Conservation (phyloP, 257 asterid species). For the Plectranthus barbatus region DNA sequence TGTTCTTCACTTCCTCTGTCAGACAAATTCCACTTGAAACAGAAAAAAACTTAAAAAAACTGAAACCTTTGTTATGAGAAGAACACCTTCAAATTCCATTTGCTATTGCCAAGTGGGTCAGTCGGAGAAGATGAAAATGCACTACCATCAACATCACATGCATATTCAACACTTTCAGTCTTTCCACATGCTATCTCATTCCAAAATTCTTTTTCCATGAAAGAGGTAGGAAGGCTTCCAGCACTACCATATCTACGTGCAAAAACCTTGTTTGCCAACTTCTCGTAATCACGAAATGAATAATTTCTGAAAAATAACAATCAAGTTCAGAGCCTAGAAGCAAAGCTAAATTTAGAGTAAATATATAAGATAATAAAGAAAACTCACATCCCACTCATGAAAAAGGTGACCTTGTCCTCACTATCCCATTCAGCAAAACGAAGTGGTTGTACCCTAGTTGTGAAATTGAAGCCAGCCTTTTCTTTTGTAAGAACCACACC, state of each 20-base stretch:
- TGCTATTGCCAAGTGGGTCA: slow-evolving; percentile 86
- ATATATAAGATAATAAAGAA: background rate
- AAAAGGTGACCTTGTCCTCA: slow-evolving; percentile 86
- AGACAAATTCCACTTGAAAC: background rate
- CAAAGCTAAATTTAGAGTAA: background rate
- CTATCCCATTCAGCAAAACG: slow-evolving; percentile 93
- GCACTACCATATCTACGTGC: slow-evolving; percentile 75
- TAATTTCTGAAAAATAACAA: slow-evolving; percentile 57
- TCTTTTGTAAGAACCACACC: slow-evolving; percentile 86
- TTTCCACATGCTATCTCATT: slow-evolving; percentile 89
- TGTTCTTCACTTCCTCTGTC: background rate
- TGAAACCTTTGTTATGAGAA: slow-evolving; percentile 15
- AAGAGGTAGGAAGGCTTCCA: slow-evolving; percentile 80
- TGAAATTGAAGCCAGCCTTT: slow-evolving; percentile 73
- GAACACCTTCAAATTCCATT: slow-evolving; percentile 93
- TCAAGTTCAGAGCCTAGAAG: slow-evolving; percentile 21
- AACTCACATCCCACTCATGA: slow-evolving; percentile 86
- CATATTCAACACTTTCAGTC: slow-evolving; percentile 97
- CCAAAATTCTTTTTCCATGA: slow-evolving; percentile 96
- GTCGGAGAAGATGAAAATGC: slow-evolving; percentile 83
- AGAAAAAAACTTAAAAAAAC: background rate
- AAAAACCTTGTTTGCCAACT: slow-evolving; percentile 89
- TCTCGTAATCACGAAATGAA: slow-evolving; percentile 90
- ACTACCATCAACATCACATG: slow-evolving; percentile 99
- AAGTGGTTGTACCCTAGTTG: slow-evolving; percentile 97